Evolutionary conservation across 2,329 filamentous ascomycete species (phyloP), one percentile per base, ranked within the genome.

Genomic region (Dissoconium aciculare): DNA sequence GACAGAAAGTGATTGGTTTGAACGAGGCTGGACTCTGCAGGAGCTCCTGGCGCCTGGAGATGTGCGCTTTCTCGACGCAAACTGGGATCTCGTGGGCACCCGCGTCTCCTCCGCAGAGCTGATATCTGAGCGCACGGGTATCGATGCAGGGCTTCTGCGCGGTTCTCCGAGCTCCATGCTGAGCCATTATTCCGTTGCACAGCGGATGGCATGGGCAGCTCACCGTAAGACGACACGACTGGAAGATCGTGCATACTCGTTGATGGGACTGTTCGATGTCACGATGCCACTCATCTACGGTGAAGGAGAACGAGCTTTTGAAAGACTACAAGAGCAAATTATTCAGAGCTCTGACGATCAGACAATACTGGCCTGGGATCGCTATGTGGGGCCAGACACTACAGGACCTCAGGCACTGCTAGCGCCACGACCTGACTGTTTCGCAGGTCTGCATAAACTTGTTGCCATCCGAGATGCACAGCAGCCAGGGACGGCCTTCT

Each of bases 281-380:
- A 51, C 57, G 15, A 60, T 64, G 53, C 53, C 59, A 0, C 36
- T 63, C 1, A 26, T 62, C 0, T 64, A 64, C 30, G 60, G 60
- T 1, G 48, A 51, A 26, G 44, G 45, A 11, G 26, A 24, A 2
- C 40, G 33, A 15, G 45, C 46, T 9, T 49, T 49, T 23, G 27
- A 15, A 66, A 58, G 27, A 70, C 31, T 40, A 10, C 35, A 38
- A 27, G 35, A 40, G 24, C 32, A 35, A 28, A 42, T 42, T 16
- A 27, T 37, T 9, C 15, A 17, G 4, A 24, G n/a, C 3, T 31
- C 31, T 4, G 21, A 30, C 23, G 31, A 37, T 16, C 19, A 37
- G 15, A 31, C 31, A 5, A 34, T 37, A 17, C 31, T 37, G 17
- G 31, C 27, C 3, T 37, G 31, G 34, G 17, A 21, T 23, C 19